Conservation (phyloP, 768 basidiomycete genomes). For the Hebeloma cylindrosporum region DNA sequence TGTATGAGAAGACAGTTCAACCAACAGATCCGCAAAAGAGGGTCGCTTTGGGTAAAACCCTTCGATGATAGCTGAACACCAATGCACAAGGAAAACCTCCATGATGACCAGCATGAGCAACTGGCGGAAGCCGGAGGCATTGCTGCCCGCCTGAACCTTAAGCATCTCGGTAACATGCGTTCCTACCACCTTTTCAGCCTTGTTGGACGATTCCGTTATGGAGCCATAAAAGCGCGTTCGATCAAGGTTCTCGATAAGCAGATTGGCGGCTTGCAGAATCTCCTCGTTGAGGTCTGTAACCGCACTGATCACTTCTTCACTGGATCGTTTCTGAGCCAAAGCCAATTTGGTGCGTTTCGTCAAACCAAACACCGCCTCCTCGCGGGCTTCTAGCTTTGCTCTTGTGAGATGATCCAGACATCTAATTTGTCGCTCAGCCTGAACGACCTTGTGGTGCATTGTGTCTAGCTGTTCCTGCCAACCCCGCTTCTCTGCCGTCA, state of each 20-base stretch:
- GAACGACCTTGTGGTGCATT: slow-evolving; percentile 14
- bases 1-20: slow-evolving; percentile 17
- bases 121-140: slow-evolving; percentile 5
- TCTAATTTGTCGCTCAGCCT: slow-evolving; percentile 12
- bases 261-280: slow-evolving; percentile 20
- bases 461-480: slow-evolving; percentile 19
- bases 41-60: slow-evolving; percentile 23
- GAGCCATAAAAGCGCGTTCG: slow-evolving; percentile 6
- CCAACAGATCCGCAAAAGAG: slow-evolving; percentile 24
- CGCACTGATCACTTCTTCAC: slow-evolving; percentile 19
- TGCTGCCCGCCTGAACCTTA: slow-evolving; percentile 13
- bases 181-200: slow-evolving; percentile 18
- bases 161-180: slow-evolving; percentile 16
- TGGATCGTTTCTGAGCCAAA: slow-evolving; percentile 12
- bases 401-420: slow-evolving; percentile 15
- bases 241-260: slow-evolving; percentile 20
- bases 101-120: slow-evolving; percentile 22
- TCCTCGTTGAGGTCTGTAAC: slow-evolving; percentile 24
- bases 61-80: slow-evolving; percentile 25
- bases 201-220: neutral
- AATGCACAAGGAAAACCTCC: slow-evolving; percentile 25
- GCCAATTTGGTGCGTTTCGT: slow-evolving; percentile 3
- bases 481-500: slow-evolving; percentile 14
- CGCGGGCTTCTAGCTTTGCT: slow-evolving; percentile 13
- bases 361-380: slow-evolving; percentile 10